A percentile compares a stretch with the other conserved stretches of the same genome.
phyloP scores from a whole-genome alignment of 2,329 filamentous ascomycete species.

The Dactylellina haptotyla region DNA sequence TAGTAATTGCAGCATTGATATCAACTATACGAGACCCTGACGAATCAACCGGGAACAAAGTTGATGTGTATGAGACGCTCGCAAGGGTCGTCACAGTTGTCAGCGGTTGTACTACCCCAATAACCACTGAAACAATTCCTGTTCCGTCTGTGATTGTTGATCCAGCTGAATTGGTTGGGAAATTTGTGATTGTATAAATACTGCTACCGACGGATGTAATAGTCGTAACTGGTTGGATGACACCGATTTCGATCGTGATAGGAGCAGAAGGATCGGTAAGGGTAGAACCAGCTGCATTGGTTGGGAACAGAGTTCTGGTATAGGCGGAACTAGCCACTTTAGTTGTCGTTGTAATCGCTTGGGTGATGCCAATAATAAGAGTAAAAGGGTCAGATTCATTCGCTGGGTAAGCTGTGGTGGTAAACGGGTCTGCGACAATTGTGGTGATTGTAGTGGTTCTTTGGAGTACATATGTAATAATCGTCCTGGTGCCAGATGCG shows the following conservation, averaged over 20 bases:
- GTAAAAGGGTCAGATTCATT: not conserved
- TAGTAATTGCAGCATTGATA: no score
- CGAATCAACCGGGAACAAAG: not conserved
- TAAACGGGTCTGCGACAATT: not conserved
- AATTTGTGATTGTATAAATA: not conserved
- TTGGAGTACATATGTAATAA: not conserved
- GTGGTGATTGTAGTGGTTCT: not conserved
- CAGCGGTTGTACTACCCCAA: no score
- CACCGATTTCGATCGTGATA: not conserved
- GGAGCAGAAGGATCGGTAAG: not conserved
- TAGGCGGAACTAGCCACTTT: not conserved
- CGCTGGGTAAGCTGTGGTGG: not conserved
- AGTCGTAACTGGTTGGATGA: not conserved
- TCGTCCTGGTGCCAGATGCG: no score
- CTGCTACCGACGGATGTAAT: not conserved
- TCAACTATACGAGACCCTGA: no score
- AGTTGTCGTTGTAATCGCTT: not conserved
- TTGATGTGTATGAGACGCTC: not conserved
- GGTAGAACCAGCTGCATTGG: not conserved
- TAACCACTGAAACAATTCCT: no score
- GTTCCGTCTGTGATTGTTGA: not conserved
- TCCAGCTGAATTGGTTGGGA: not conserved
- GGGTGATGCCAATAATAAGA: not conserved
- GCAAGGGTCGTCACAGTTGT: not conserved
- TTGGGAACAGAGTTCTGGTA: not conserved